Percentiles rank a stretch among this genome's conserved stretches.
These are phyloP conservation scores for Trametes meyenii DNA, from an alignment of 768 basidiomycete genomes.

Conservation along the genomic window DNA sequence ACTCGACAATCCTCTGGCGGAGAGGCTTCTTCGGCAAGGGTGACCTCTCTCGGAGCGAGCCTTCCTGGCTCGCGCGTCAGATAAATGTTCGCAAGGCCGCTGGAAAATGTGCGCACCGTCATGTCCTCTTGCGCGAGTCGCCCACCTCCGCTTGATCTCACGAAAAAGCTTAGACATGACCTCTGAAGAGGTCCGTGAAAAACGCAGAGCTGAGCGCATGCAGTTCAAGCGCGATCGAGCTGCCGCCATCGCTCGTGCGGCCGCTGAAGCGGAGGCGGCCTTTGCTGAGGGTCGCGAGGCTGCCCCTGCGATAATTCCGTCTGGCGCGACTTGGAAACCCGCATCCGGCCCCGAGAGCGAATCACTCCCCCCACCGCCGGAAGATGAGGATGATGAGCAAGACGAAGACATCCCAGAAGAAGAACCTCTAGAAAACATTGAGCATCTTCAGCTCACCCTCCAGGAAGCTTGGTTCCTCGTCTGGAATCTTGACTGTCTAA, in stretches of 20 bases:
- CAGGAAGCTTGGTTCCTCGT: constrained; percentile 88
- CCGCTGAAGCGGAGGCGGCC: constrained; percentile 75
- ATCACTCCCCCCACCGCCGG: constrained; percentile 23
- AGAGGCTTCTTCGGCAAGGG: constrained; percentile 98
- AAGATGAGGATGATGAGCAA: constrained; percentile 40
- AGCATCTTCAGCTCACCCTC: constrained; percentile 89
- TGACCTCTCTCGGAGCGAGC: constrained; percentile 91
- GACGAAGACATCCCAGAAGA: constrained; percentile 45
- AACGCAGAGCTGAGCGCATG: constrained; percentile 83
- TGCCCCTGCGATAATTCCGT: constrained; percentile 69
- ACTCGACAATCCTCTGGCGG: constrained; percentile 78
- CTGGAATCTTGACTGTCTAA: constrained; percentile 84
- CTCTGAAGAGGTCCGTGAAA: constrained; percentile 89
- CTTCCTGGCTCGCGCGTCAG: constrained; percentile 86
- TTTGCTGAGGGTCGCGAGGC: constrained; percentile 73
- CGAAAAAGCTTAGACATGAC: constrained; percentile 47
- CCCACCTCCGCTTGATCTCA: too few species aligned
- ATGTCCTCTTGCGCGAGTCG: not conserved
- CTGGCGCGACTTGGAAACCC: constrained; percentile 81
- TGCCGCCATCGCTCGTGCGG: constrained; percentile 79
- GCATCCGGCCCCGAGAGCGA: constrained; percentile 32
- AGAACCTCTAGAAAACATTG: constrained; percentile 68
- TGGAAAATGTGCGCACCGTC: constrained; percentile 47
- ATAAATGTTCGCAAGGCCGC: constrained; percentile 58
- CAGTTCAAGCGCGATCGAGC: constrained; percentile 95